Evolutionary conservation across 1,284 basidiomycete species (phyloP).

Genomic region (Anthracocystis panici-leucophaei): DNA sequence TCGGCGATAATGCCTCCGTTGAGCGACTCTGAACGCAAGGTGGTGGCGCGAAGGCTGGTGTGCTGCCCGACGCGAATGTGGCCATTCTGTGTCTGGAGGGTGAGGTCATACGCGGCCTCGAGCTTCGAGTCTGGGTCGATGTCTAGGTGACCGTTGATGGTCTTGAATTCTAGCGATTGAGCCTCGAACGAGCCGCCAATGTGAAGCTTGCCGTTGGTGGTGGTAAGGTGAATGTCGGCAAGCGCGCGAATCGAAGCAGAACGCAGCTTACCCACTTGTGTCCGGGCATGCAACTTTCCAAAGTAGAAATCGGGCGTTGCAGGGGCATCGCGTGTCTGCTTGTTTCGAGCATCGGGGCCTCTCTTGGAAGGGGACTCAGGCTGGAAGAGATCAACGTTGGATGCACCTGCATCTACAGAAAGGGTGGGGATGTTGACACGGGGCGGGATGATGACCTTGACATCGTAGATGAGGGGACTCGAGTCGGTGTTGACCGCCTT

Average conservation of each 20-base stretch:
- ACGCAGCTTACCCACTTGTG: conserved; percentile 41
- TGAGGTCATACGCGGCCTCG: conserved; percentile 43
- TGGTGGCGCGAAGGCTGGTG: conserved; percentile 38
- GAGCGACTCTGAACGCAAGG: conserved; percentile 39
- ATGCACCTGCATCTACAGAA: conserved; percentile 44
- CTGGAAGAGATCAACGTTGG: conserved; percentile 47
- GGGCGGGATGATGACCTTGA: conserved; percentile 55
- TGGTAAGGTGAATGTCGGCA: conserved; percentile 49
- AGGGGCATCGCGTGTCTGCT: conserved; percentile 13
- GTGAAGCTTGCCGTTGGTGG: conserved; percentile 43
- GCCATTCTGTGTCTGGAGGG: conserved; percentile 42
- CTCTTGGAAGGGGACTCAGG: conserved; percentile 1
- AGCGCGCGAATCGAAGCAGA: conserved; percentile 45
- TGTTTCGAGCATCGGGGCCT: background rate
- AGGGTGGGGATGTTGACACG: conserved; percentile 46
- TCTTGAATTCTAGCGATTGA: conserved; percentile 39
- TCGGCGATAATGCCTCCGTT: conserved; percentile 46
- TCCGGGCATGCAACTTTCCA: conserved; percentile 48
- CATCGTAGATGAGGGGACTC: conserved; percentile 53
- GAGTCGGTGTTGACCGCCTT: conserved; percentile 40
- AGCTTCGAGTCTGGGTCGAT: conserved; percentile 33
- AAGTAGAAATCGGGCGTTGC: conserved; percentile 37
- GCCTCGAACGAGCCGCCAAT: conserved; percentile 43
- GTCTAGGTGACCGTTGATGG: conserved; percentile 41
- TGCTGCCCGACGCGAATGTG: conserved; percentile 42